Percentiles rank a stretch among this genome's conserved stretches.
Evolutionary conservation across 441 rosid genomes (phyloP).

Genomic region (Lepidium campestre): DNA sequence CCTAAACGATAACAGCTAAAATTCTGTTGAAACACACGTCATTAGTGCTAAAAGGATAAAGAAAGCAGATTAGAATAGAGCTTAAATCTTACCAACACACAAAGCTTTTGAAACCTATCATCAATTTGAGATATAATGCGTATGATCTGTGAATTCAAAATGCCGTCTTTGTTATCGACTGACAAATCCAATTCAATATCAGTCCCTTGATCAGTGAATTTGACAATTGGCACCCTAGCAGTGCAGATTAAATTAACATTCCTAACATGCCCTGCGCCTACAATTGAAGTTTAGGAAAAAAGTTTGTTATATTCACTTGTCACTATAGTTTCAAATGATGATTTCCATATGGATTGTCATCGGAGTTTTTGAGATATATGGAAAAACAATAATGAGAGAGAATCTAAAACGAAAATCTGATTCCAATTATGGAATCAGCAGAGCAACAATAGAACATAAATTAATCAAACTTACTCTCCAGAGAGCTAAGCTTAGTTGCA

Average conservation of each 20-base stretch:
- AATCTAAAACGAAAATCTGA: not conserved
- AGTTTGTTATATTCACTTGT: not conserved
- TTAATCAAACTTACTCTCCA: slow-evolving; percentile 32
- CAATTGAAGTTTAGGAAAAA: slow-evolving; percentile 3
- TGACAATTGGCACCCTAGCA: slow-evolving; percentile 58
- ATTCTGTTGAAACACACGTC: not conserved
- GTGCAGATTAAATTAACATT: slow-evolving; percentile 29
- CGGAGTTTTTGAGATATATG: not conserved
- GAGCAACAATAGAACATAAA: not conserved
- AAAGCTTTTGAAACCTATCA: slow-evolving; percentile 50
- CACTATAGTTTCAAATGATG: not conserved
- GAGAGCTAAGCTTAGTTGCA: slow-evolving; percentile 29
- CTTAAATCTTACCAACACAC: slow-evolving; percentile 40
- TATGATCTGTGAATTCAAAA: slow-evolving; percentile 38
- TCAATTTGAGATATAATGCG: slow-evolving; percentile 41
- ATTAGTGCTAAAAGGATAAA: not conserved
- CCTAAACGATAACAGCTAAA: not conserved
- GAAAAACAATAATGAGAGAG: not conserved
- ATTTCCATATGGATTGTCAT: not conserved
- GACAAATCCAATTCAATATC: slow-evolving; percentile 49
- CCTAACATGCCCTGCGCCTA: slow-evolving; percentile 42
- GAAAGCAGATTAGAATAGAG: not conserved
- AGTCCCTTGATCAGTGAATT: slow-evolving; percentile 37
- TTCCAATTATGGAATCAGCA: not conserved
- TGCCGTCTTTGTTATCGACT: slow-evolving; percentile 47